Percentiles rank a stretch among this genome's conserved stretches.
These are phyloP conservation scores for Glebionis coronaria DNA, from an alignment of 129 eudicot genomes.

Conservation along the genomic window DNA sequence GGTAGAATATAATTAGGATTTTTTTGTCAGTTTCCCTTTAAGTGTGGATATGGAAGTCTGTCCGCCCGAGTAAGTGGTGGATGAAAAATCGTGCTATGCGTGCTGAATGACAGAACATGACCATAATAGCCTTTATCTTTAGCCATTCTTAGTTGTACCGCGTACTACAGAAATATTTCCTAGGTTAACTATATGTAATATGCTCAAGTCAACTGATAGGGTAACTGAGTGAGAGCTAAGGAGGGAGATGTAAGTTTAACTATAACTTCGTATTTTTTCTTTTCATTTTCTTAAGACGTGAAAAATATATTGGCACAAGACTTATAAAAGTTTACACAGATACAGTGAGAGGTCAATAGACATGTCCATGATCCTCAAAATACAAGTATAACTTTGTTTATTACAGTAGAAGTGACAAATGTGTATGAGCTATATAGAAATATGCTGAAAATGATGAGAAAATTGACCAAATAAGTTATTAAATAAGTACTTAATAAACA, in stretches of 20 bases:
- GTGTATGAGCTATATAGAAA: too few species aligned
- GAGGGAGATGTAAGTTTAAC: neutral
- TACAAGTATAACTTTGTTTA: neutral
- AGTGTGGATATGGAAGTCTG: neutral
- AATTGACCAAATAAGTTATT: too few species aligned
- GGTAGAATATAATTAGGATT: neutral
- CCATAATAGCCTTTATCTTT: neutral
- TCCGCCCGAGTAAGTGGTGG: neutral
- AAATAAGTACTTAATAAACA: too few species aligned
- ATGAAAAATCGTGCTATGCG: neutral
- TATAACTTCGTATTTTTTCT: neutral
- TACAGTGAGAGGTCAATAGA: too few species aligned
- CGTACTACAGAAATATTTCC: neutral
- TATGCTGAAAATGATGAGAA: too few species aligned
- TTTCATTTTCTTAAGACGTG: too few species aligned
- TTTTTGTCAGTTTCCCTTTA: neutral
- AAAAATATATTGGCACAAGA: too few species aligned
- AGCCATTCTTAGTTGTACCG: too few species aligned
- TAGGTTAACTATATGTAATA: neutral
- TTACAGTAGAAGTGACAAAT: neutral
- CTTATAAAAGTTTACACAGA: too few species aligned
- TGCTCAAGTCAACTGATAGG: neutral
- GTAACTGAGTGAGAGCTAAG: neutral
- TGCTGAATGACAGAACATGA: neutral
- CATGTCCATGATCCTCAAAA: too few species aligned